Percentiles rank a stretch among this genome's conserved stretches.
Conservation (phyloP, 2,329 filamentous ascomycete genomes). For the Ophiostoma sp. region DNA sequence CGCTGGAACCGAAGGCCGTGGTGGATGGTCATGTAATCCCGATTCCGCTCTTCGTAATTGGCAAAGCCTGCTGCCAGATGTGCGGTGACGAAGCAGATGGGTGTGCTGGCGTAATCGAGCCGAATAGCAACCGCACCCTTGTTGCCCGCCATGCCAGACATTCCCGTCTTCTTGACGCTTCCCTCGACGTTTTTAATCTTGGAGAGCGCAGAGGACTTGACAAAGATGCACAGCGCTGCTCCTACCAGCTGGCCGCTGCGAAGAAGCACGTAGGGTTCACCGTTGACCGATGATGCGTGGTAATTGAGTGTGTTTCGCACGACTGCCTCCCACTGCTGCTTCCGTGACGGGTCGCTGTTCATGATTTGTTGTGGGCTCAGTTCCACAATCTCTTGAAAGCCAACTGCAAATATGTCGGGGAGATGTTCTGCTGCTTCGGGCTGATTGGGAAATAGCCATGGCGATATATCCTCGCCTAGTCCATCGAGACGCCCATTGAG, state of each 20-base stretch:
- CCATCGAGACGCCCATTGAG: slow-evolving; percentile 82
- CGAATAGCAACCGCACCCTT: slow-evolving; percentile 96
- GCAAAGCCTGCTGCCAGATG: slow-evolving; percentile 93
- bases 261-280: slow-evolving; percentile 79
- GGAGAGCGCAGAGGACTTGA: slow-evolving; percentile 67
- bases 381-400: slow-evolving; percentile 98
- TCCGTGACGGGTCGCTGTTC: slow-evolving; percentile 87
- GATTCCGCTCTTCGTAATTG: slow-evolving; percentile 94
- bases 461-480: slow-evolving; percentile 69
- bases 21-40: slow-evolving; percentile 85
- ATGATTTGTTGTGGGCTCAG: slow-evolving; percentile 97
- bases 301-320: slow-evolving; percentile 73
- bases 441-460: slow-evolving; percentile 70
- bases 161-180: slow-evolving; percentile 84
- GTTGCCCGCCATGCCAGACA: slow-evolving; percentile 96
- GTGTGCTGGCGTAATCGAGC: slow-evolving; percentile 88
- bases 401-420: slow-evolving; percentile 82
- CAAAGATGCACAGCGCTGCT: slow-evolving; percentile 86
- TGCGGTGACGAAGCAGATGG: slow-evolving; percentile 90
- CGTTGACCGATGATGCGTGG: slow-evolving; percentile 57
- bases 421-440: slow-evolving; percentile 49
- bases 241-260: slow-evolving; percentile 92
- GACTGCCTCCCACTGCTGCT: slow-evolving; percentile 78
- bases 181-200: slow-evolving; percentile 97
- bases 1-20: slow-evolving; percentile 84